Evolutionary conservation across 2,329 filamentous ascomycete species (phyloP), one percentile per base, ranked within the genome.

Genomic region (Ophiostoma quercus): DNA sequence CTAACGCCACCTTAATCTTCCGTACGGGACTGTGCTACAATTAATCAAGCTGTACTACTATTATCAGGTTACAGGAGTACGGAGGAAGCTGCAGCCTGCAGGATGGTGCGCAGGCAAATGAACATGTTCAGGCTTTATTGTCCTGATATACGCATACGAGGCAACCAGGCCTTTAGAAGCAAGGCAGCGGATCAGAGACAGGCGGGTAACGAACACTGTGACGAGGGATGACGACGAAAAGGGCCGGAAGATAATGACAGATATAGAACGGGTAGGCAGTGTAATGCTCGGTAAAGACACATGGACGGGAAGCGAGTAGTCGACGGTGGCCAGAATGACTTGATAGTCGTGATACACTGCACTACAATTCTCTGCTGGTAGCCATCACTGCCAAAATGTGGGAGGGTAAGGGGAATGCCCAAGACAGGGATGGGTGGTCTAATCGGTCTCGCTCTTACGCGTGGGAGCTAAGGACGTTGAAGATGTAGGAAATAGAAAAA

Each of bases 1-100:
- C 68, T 68, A 68, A 71, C 70, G 70, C 70, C 70, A 71, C 70
- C 68, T 71, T 71, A 68, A 71, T 71, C 68, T 71, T 70, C 70
- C 70, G 70, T 71, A 67, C 66, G 66, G 68, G 69, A 71, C 62
- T 47, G 62, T 57, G 22, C 57, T 4, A 60, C 34, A 32, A 3
- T 14, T 19, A 41, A 39, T 41, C 39, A 47, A 29, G 34, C 43
- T 12, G 22, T 41, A 39, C 6, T 16, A 47, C 32, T n/a, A 12
- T 37, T 14, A 11, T 19, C 4, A 34, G 25, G 54, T 25, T 34
- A 41, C n/a, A 57, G 34, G 51, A 39, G n/a, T 37, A 41, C 51
- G 34, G 25, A 14, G n/a, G 7, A 39, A 22, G 19, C 34, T 65
- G 34, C 19, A 62, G 51, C 51, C 22, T 25, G 22, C n/a, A 57